phyloP scores from a whole-genome alignment of 2,329 filamentous ascomycete genomes.

The Cyphellophora europaea region DNA sequence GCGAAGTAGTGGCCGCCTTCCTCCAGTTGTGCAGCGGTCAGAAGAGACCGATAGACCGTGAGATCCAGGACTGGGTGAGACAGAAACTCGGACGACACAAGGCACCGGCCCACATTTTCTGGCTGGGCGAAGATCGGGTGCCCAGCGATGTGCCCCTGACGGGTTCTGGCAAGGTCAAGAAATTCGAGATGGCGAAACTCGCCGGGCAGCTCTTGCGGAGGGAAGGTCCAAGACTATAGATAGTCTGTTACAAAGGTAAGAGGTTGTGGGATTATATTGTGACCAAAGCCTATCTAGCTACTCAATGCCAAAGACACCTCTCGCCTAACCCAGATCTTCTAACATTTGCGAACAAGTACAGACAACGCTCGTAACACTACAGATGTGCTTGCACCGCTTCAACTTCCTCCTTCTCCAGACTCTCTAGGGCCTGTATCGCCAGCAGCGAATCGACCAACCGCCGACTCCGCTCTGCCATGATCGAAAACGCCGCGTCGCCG shows the following conservation, averaged over 20 bases:
- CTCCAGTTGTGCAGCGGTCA: slow-evolving; percentile 13
- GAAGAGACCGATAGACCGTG: slow-evolving; percentile 38
- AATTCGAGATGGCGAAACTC: slow-evolving; percentile 52
- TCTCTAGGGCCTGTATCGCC: too few relatives aligned
- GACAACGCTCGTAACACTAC: too few relatives aligned
- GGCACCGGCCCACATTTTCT: slow-evolving; percentile 65
- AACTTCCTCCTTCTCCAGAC: too few relatives aligned
- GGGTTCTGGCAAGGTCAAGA: slow-evolving; percentile 64
- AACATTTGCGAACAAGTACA: too few relatives aligned
- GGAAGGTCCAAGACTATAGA: slow-evolving; percentile 5
- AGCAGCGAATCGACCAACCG: slow-evolving; percentile 7
- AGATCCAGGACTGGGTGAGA: slow-evolving; percentile 55
- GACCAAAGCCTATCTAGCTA: too few relatives aligned
- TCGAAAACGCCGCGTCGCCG: slow-evolving; percentile 6
- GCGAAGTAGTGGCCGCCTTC: slow-evolving; percentile 63
- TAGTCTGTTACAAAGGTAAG: too few relatives aligned
- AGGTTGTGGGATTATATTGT: too few relatives aligned
- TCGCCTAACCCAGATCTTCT: too few relatives aligned
- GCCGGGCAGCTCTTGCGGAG: slow-evolving; percentile 31
- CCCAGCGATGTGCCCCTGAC: slow-evolving; percentile 52
- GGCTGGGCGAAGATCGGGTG: slow-evolving; percentile 56
- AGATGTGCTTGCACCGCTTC: too few relatives aligned
- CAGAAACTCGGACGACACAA: slow-evolving; percentile 56
- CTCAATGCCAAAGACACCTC: too few relatives aligned
- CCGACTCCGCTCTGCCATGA: slow-evolving; percentile 7